Evolutionary conservation across 192 early-diverging fungal species (phyloP).

Genomic region (Mortierella hygrophila): DNA sequence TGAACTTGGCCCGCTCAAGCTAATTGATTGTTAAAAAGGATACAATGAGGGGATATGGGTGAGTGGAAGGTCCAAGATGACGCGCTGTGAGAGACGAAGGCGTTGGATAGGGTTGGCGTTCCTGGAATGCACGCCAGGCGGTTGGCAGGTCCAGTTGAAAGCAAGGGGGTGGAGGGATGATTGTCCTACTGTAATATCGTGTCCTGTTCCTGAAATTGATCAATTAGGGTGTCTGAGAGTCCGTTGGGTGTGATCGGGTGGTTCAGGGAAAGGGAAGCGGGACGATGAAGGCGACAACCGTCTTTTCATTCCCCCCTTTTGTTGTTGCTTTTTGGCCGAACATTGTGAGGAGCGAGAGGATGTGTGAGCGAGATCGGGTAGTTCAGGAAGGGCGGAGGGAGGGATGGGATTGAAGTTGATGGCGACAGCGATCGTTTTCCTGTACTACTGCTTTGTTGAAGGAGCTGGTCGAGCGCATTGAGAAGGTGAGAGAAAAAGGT

Average conservation of each 20-base stretch:
- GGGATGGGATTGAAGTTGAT: neutral
- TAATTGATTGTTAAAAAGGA: constrained; percentile 42
- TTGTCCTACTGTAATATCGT: neutral
- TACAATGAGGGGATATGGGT: neutral
- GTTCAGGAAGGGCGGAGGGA: neutral
- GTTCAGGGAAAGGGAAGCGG: neutral
- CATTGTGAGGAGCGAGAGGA: neutral
- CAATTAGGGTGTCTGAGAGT: neutral
- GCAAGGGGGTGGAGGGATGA: neutral
- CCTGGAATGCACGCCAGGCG: neutral
- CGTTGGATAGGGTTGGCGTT: neutral
- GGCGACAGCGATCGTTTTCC: neutral
- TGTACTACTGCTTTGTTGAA: neutral
- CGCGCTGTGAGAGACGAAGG: neutral
- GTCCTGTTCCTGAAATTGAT: neutral
- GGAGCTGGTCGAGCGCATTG: neutral
- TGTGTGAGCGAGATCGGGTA: neutral
- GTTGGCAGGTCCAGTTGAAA: neutral
- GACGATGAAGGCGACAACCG: neutral
- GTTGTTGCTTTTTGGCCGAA: neutral
- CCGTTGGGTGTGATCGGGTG: neutral
- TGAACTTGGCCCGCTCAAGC: constrained; percentile 87
- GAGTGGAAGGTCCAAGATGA: neutral
- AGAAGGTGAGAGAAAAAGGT: neutral
- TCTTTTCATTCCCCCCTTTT: neutral